A percentile compares a stretch with the other conserved stretches of the same genome.
phyloP scores from a whole-genome alignment of 805 yeast species.

The Yarrowia sp. region DNA sequence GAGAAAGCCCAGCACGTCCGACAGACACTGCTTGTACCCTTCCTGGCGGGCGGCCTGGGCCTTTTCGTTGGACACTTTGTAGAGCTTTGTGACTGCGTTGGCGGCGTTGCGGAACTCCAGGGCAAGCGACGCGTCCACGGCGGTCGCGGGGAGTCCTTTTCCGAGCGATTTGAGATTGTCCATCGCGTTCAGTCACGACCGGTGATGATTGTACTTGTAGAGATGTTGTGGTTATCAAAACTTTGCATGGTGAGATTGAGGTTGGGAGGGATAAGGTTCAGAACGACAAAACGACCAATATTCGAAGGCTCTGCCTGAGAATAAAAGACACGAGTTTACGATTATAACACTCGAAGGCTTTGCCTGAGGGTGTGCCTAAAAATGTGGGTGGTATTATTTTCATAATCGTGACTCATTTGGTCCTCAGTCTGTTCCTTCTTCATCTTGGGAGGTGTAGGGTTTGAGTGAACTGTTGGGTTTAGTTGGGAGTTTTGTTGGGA shows the following conservation, averaged over 20 bases:
- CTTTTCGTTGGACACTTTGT: conserved; percentile 44
- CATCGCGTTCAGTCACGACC: conserved; percentile 35
- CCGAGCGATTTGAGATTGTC: conserved; percentile 43
- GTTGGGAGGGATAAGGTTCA: not conserved
- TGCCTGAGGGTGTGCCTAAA: no score
- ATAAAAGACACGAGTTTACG: no score
- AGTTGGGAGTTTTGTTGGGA: not conserved
- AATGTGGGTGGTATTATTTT: no score
- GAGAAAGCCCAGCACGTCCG: conserved; percentile 30
- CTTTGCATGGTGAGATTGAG: conserved; percentile 10
- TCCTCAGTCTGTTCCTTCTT: no score
- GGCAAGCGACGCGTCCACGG: conserved; percentile 42
- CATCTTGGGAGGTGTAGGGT: no score
- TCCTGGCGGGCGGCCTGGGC: conserved; percentile 41
- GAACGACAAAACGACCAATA: no score
- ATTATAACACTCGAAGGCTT: no score
- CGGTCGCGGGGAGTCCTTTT: conserved; percentile 43
- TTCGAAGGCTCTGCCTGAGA: no score
- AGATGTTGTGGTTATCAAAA: conserved; percentile 19
- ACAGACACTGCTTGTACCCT: conserved; percentile 36
- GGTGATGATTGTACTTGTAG: not conserved
- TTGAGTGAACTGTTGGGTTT: not conserved
- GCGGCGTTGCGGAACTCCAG: conserved; percentile 47
- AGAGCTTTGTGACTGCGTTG: conserved; percentile 46
- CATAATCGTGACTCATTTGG: no score